These are phyloP conservation scores for Sordariomycetes sp. DNA, from an alignment of 2,329 filamentous ascomycete species.

Conservation along the genomic window DNA sequence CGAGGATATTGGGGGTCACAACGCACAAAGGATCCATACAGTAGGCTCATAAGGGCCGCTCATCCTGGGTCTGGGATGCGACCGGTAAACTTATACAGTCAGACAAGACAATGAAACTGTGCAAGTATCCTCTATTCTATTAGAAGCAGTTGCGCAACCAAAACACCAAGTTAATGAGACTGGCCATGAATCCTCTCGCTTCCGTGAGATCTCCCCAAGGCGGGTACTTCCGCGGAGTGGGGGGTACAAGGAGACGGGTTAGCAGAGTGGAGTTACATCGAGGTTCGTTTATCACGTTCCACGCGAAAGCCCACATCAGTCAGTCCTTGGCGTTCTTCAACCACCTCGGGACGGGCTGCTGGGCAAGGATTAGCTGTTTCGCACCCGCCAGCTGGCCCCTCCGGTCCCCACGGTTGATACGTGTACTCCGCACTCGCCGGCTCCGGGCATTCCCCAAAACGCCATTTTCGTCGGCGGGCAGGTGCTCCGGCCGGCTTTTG, in stretches of 20 bases:
- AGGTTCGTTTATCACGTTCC: conserved; percentile 3
- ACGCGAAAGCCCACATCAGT: not conserved
- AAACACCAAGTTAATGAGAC: too few species aligned
- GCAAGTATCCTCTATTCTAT: too few species aligned
- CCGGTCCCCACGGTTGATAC: not conserved
- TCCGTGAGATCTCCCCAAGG: not conserved
- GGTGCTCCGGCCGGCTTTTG: not conserved
- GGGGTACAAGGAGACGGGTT: not conserved
- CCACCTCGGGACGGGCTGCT: not conserved
- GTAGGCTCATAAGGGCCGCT: too few species aligned
- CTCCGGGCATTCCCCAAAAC: not conserved
- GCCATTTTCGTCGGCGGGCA: not conserved
- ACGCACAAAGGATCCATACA: too few species aligned
- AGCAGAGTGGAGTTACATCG: not conserved
- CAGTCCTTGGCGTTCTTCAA: not conserved
- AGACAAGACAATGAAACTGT: too few species aligned
- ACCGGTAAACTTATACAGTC: too few species aligned
- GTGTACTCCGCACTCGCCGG: not conserved
- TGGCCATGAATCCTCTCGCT: too few species aligned
- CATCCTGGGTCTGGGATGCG: too few species aligned
- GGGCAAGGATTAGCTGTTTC: not conserved
- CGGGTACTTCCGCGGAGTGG: not conserved
- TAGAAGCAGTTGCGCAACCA: too few species aligned
- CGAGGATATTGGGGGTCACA: too few species aligned
- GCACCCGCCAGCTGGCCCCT: not conserved